Conservation (phyloP, 2,329 filamentous ascomycete genomes). For the Epichloe bromicola region DNA sequence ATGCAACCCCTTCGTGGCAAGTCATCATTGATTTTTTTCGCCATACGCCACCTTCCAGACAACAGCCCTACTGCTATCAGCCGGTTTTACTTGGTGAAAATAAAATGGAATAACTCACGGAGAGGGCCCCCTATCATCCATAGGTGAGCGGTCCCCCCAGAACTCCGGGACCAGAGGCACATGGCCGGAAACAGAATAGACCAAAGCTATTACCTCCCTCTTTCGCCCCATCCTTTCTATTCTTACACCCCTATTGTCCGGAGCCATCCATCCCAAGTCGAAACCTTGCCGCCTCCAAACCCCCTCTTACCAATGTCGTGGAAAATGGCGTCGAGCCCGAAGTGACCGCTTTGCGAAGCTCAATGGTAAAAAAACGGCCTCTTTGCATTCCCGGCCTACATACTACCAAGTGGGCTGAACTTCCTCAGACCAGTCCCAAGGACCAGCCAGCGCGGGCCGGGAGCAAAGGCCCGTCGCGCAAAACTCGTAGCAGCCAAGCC, state of each 20-base stretch:
- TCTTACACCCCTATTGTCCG: background rate
- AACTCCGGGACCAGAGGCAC: too few species aligned
- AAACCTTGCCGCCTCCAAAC: conserved; percentile 12
- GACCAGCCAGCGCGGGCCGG: conserved; percentile 4
- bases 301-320: background rate
- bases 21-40: too few species aligned
- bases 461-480: conserved; percentile 9
- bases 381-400: background rate
- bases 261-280: background rate
- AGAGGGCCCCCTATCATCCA: too few species aligned
- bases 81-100: too few species aligned
- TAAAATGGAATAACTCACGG: too few species aligned
- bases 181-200: conserved; percentile 4
- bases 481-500: conserved; percentile 1
- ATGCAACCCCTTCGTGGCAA: too few species aligned
- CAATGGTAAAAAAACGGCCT: background rate
- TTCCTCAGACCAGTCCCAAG: background rate
- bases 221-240: background rate
- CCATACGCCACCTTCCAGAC: too few species aligned
- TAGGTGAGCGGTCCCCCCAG: too few species aligned
- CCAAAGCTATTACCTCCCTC: background rate
- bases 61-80: too few species aligned
- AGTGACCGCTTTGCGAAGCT: background rate
- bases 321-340: background rate
- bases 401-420: background rate